Evolutionary conservation across 805 yeast species (phyloP), one percentile per base, ranked within the genome.

Genomic region (Zygosaccharomyces rouxii): DNA sequence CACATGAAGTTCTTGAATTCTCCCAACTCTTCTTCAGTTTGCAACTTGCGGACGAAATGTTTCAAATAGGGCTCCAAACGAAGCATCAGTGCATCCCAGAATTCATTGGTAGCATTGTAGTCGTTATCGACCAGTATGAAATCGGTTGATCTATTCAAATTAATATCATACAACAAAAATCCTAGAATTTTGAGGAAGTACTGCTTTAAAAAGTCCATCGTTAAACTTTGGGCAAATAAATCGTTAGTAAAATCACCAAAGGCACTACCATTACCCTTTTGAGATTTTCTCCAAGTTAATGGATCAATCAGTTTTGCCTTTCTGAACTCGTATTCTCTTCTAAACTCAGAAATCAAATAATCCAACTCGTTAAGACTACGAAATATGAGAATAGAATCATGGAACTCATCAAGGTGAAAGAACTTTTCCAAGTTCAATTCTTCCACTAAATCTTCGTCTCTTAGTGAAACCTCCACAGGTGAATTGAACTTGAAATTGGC

Each of bases 381-480:
- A 61, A 84, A 90, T 1, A 94, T 95, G 57, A 90, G 73, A 23
- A 87, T 77, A 3, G 95, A 82, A 67, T 92, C 97, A 64, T 81
- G 86, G 25, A 92, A 72, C 5, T 89, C 85, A n/a, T 81, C 76
- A 49, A 90, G 66, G 48, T 83, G 82, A 28, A 89, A 74, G 14
- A 69, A 63, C 7, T 60, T 55, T 6, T 64, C 54, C 25, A 64
- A 46, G 55, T 60, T 57, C 10, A 71, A 67, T 3, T 75, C 55
- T n/a, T 63, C 60, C 4, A 71, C 70, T 44, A 76, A 78, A 6
- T 73, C 70, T 42, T 83, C 74, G 39, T 79, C 81, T 57, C 97
- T 74, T 61, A 89, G 72, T 5, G 95, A 80, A 6, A 79, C 66
- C 64, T 92, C 98, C 4, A 90, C 86, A 0, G 96, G 86, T 0